Conservation (phyloP, 805 yeast genomes). For the Candida orba region DNA sequence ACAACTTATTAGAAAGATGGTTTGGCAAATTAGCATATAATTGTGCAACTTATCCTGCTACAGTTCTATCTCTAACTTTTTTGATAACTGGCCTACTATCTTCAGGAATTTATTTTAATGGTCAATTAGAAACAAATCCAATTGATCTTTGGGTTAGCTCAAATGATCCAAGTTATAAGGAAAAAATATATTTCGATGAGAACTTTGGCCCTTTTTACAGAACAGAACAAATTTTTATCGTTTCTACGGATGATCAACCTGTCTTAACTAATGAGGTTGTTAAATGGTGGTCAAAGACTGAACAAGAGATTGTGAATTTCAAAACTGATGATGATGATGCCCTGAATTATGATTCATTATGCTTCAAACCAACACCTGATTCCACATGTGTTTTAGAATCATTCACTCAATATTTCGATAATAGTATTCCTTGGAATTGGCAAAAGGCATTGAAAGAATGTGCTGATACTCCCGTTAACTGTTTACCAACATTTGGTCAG, state of each 20-base stretch:
- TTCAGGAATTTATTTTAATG: constrained; percentile 42
- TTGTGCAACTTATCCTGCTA: constrained; percentile 57
- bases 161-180: constrained; percentile 56
- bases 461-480: constrained; percentile 75
- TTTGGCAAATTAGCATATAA: constrained; percentile 47
- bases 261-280: constrained; percentile 65
- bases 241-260: constrained; percentile 56
- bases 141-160: constrained; percentile 87
- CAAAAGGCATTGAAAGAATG: constrained; percentile 46
- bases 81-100: constrained; percentile 39
- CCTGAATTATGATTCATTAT: constrained; percentile 50
- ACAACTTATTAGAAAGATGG: constrained; percentile 37
- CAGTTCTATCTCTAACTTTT: constrained; percentile 38
- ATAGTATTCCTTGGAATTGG: constrained; percentile 58
- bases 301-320: constrained; percentile 39
- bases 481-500: constrained; percentile 86
- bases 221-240: constrained; percentile 74
- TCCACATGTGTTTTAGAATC: constrained; percentile 76
- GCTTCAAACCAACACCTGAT: constrained; percentile 78
- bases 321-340: constrained; percentile 21
- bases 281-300: constrained; percentile 87
- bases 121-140: constrained; percentile 69
- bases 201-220: constrained; percentile 90
- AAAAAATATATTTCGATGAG: constrained; percentile 64
- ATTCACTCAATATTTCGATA: constrained; percentile 82